Evolutionary conservation across 768 basidiomycete species (phyloP).

Genomic region (Russula abietina): DNA sequence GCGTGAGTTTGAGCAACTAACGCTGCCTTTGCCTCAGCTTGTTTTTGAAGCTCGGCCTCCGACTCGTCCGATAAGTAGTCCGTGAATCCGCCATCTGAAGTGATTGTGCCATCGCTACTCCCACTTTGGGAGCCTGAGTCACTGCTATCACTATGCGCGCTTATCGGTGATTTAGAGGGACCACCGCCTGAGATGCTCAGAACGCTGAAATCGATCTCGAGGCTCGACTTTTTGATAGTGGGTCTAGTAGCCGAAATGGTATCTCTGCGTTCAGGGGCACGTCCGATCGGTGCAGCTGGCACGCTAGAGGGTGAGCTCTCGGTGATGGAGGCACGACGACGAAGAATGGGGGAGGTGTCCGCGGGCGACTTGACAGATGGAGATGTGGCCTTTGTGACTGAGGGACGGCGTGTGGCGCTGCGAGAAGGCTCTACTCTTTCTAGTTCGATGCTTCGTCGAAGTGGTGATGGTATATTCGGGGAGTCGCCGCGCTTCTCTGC

Average conservation of each 20-base stretch:
- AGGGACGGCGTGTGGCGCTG: conserved; percentile 43
- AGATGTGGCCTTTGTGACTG: conserved; percentile 38
- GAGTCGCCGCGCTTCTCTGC: conserved; percentile 50
- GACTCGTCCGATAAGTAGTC: conserved; percentile 91
- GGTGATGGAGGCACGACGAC: conserved; percentile 25
- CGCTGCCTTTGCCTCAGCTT: conserved; percentile 76
- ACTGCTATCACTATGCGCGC: conserved; percentile 51
- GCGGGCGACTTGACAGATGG: conserved; percentile 32
- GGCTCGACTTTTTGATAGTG: conserved; percentile 22
- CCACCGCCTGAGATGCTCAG: conserved; percentile 35
- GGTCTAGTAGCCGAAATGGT: conserved; percentile 24
- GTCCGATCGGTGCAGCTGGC: conserved; percentile 9
- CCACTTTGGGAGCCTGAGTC: conserved; percentile 46
- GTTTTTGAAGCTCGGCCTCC: conserved; percentile 81
- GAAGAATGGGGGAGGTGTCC: conserved; percentile 19
- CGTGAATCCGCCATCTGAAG: conserved; percentile 82
- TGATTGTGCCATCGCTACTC: conserved; percentile 68
- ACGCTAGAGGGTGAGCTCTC: conserved; percentile 11
- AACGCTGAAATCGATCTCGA: conserved; percentile 38
- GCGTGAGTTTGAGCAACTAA: conserved; percentile 72
- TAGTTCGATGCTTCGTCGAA: conserved; percentile 53
- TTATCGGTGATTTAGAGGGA: conserved; percentile 28
- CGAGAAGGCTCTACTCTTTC: conserved; percentile 44
- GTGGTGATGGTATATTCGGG: conserved; percentile 53
- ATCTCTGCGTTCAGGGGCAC: conserved; percentile 24